Evolutionary conservation across 192 early-diverging fungal species (phyloP).

Genomic region (Coemansia sp.): DNA sequence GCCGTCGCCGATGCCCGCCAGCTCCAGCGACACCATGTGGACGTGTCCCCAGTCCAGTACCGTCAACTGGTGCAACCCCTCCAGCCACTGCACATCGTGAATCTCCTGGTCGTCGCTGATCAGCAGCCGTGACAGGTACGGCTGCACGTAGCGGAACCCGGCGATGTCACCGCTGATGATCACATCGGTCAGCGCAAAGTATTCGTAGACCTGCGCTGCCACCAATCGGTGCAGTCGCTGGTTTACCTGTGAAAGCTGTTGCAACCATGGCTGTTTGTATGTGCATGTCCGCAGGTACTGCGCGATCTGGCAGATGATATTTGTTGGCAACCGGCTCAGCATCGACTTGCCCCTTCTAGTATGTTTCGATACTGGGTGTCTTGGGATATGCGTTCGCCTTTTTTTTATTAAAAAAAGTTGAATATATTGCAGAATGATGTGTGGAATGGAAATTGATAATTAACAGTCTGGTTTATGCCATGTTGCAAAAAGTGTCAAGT

Average conservation of each 20-base stretch:
- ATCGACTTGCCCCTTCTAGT: not conserved
- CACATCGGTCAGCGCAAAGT: conserved; percentile 26
- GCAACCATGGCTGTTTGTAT: conserved; percentile 21
- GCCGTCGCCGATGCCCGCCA: conserved; percentile 5
- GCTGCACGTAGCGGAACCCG: conserved; percentile 16
- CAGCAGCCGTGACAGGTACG: conserved; percentile 18
- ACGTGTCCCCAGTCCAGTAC: conserved; percentile 21
- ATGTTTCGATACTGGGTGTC: too few relatives aligned
- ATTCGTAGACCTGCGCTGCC: conserved; percentile 21
- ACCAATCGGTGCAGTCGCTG: conserved; percentile 7
- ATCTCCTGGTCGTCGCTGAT: conserved; percentile 20
- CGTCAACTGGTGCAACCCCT: not conserved
- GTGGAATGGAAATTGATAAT: too few relatives aligned
- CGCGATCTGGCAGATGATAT: conserved; percentile 11
- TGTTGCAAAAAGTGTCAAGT: too few relatives aligned
- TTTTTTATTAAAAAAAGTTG: conserved; percentile 3
- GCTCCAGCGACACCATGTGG: conserved; percentile 32
- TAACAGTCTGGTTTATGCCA: too few relatives aligned
- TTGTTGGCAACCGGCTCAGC: conserved; percentile 23
- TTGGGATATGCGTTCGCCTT: not conserved
- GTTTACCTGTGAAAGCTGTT: conserved; percentile 14
- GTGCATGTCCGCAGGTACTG: conserved; percentile 34
- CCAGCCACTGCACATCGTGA: conserved; percentile 17
- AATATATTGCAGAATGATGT: not conserved
- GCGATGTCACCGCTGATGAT: not conserved